Conservation (phyloP, 139 green algal genomes). For the Gonium pectorale region DNA sequence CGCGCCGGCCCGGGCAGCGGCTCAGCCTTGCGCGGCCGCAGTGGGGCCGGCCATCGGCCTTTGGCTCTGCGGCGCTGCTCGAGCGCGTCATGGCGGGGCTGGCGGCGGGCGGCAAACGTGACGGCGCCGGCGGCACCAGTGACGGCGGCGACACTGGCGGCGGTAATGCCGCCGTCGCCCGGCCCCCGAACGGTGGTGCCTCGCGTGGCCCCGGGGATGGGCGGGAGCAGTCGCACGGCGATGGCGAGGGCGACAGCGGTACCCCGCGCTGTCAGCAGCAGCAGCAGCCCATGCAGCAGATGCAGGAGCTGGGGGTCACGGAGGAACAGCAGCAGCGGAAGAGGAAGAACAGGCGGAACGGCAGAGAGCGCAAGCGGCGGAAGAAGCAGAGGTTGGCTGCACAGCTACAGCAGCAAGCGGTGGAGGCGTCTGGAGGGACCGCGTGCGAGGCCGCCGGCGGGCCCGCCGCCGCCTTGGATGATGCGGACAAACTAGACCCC, state of each 20-base stretch:
- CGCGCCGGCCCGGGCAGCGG: not conserved
- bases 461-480: too few species aligned
- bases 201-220: too few species aligned
- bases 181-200: too few species aligned
- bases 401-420: too few species aligned
- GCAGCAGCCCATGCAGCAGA: too few species aligned
- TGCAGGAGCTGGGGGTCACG: too few species aligned
- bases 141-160: not conserved
- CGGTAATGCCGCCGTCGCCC: not conserved
- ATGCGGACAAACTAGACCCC: too few species aligned
- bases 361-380: not conserved
- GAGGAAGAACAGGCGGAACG: not conserved
- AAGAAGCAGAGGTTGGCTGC: too few species aligned
- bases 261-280: too few species aligned
- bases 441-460: too few species aligned
- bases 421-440: not conserved
- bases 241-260: too few species aligned
- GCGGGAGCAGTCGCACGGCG: not conserved
- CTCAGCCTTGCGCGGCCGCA: slow-evolving; percentile 7
- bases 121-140: not conserved
- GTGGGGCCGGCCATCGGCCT: slow-evolving; percentile 19
- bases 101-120: not conserved
- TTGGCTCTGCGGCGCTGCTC: slow-evolving; percentile 28
- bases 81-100: slow-evolving; percentile 24
- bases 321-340: too few species aligned